Base-by-base conservation (phyloP, 768 basidiomycete species). In the Lepiota brunneoincarnata region DNA sequence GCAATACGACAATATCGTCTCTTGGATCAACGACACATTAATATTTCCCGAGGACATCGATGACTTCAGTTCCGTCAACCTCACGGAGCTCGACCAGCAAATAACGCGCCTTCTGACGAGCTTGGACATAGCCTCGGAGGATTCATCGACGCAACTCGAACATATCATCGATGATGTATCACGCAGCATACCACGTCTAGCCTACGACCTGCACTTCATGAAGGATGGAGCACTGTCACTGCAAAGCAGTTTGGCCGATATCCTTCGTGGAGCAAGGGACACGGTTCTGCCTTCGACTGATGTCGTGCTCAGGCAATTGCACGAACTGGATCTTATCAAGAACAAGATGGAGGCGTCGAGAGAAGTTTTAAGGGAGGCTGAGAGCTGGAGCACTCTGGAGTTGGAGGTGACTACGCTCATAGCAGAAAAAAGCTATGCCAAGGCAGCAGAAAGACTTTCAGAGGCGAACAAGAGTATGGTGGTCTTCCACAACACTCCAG, bases 181-280 rank as follows among this genome's bases (percentile, higher is more conserved):
- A 2, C 83, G 94, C 45, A 83, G 87, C 4, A 86, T 98, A 18
- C 93, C 97, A 11, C 83, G 97, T 36, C 78, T 99, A 42, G 85
- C 91, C 1, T 98, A 97, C 67, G 97, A 98, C 70, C 77, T 99
- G 34, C 95, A 98, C 66, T 97, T 97, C 74, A 95, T 98, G 85
- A 87, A 91, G 39, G 96, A 98, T 62, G 85, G 87, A 28, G 94
- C 95, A 1, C 70, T 89, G 15, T 80, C 89, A 2, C 77, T 98
- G 20, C 88, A 90, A 56, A 74, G 72, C 24, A 73, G 83, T 7
- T 74, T 99, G 18, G 72, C 78, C 24, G 76, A 77, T 28, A 83
- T 93, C 15, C 80, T 87, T 51, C 69, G 74, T 26, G 77, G 77
- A 43, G 80, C 84, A 3, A 72, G 69, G 23, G 72, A 75, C 26